These are phyloP conservation scores for Magnolia sinica DNA, from an alignment of 164 flowering plant genomes.

Conservation along the genomic window DNA sequence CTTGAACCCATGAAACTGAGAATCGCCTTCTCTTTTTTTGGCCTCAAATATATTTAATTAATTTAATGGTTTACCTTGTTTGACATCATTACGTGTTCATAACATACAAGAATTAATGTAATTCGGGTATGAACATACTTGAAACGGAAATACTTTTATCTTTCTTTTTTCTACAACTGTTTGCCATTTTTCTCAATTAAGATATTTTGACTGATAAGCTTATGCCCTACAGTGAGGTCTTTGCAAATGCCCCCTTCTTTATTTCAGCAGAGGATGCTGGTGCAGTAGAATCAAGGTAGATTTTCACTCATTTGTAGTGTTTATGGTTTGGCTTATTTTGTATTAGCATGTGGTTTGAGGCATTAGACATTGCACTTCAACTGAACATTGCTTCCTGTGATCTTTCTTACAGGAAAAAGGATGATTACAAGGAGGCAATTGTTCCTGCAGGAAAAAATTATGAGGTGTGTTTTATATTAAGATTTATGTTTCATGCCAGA, in stretches of 20 bases:
- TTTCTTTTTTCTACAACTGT: not conserved
- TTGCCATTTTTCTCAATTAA: not conserved
- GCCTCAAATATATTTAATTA: no score
- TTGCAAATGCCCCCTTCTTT: constrained; percentile 90
- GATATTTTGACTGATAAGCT: not conserved
- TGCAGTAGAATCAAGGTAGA: constrained; percentile 50
- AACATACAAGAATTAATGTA: no score
- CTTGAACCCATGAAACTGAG: no score
- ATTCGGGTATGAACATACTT: no score
- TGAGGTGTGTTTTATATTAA: constrained; percentile 52
- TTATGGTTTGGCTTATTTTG: not conserved
- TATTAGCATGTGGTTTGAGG: not conserved
- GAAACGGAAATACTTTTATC: not conserved
- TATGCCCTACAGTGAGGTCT: constrained; percentile 57
- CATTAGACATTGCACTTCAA: not conserved
- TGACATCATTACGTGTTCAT: no score
- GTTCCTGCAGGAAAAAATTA: constrained; percentile 76
- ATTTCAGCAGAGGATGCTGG: constrained; percentile 86
- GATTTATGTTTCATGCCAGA: not conserved
- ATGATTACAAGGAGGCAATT: constrained; percentile 69
- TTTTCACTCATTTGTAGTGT: not conserved
- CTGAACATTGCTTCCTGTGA: not conserved
- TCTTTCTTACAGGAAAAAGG: constrained; percentile 43
- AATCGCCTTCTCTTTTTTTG: no score
- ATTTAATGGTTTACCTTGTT: no score